Evolutionary conservation across 495 filamentous ascomycete species (phyloP).

Genomic region (Chaetomium cochliodes): DNA sequence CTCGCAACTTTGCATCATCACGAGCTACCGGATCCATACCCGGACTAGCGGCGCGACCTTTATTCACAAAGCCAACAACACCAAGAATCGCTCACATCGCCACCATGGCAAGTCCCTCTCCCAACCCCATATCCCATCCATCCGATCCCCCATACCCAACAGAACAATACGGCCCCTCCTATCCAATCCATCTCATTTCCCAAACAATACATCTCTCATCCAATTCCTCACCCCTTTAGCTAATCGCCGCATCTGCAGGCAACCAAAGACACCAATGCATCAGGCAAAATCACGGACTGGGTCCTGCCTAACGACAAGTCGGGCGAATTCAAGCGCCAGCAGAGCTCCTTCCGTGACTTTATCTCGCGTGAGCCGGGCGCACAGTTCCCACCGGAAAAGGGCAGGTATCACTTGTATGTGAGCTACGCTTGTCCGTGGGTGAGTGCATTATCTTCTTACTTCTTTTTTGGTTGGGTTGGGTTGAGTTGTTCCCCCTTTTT

Average conservation of each 20-base stretch:
- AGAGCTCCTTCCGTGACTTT: constrained; percentile 67
- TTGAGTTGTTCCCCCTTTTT: too few relatives aligned
- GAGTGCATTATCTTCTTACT: constrained; percentile 18
- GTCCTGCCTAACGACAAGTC: constrained; percentile 67
- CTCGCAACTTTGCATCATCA: neutral
- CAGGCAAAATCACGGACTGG: constrained; percentile 73
- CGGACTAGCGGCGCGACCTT: neutral
- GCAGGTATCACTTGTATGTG: constrained; percentile 79
- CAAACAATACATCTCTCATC: too few relatives aligned
- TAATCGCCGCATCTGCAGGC: constrained; percentile 4
- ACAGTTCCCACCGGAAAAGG: constrained; percentile 68
- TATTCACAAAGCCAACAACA: neutral
- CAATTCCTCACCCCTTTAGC: too few relatives aligned
- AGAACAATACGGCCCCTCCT: too few relatives aligned
- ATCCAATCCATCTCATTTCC: too few relatives aligned
- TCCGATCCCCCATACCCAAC: neutral
- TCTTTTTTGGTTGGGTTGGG: too few relatives aligned
- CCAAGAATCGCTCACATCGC: constrained; percentile 5
- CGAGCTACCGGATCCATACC: neutral
- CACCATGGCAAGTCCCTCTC: neutral
- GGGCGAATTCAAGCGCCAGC: constrained; percentile 86
- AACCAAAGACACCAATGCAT: constrained; percentile 18
- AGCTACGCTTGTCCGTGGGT: constrained; percentile 75
- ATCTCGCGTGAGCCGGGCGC: constrained; percentile 60
- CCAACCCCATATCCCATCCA: neutral